Evolutionary conservation across 495 filamentous ascomycete species (phyloP).

Genomic region (Hyaloscypha hepaticicola): DNA sequence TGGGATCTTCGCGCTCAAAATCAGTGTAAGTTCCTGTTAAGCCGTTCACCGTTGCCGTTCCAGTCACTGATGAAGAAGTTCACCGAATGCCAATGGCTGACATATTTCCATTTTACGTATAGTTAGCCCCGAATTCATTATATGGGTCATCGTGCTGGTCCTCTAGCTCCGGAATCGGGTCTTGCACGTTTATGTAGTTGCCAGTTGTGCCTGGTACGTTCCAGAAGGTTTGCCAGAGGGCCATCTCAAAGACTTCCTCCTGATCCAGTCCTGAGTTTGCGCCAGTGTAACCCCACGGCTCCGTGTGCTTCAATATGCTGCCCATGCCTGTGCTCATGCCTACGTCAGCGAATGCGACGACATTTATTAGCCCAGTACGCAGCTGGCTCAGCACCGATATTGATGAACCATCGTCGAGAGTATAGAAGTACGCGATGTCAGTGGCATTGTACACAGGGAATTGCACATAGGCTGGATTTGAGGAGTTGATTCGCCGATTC

Average conservation of each 20-base stretch:
- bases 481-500: slow-evolving; percentile 5
- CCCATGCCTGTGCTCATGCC: not conserved
- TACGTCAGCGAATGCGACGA: not conserved
- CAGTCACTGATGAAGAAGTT: not conserved
- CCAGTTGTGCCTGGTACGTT: not conserved
- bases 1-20: slow-evolving; percentile 4
- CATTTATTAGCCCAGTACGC: not conserved
- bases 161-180: not conserved
- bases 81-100: slow-evolving; percentile 1
- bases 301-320: not conserved
- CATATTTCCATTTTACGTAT: not conserved
- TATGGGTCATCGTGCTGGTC: not conserved
- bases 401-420: not conserved
- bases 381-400: not conserved
- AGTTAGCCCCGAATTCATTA: not conserved
- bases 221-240: slow-evolving; percentile 1
- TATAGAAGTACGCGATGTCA: slow-evolving; percentile 5
- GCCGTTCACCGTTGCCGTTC: not conserved
- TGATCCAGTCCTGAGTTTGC: not conserved
- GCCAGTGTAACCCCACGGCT: not conserved
- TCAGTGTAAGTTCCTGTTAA: not conserved
- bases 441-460: not conserved
- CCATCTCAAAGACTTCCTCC: not conserved
- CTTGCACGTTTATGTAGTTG: not conserved
- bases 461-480: not conserved